These are phyloP conservation scores for Neurospora sp. DNA, from an alignment of 495 filamentous ascomycete genomes.

Conservation along the genomic window DNA sequence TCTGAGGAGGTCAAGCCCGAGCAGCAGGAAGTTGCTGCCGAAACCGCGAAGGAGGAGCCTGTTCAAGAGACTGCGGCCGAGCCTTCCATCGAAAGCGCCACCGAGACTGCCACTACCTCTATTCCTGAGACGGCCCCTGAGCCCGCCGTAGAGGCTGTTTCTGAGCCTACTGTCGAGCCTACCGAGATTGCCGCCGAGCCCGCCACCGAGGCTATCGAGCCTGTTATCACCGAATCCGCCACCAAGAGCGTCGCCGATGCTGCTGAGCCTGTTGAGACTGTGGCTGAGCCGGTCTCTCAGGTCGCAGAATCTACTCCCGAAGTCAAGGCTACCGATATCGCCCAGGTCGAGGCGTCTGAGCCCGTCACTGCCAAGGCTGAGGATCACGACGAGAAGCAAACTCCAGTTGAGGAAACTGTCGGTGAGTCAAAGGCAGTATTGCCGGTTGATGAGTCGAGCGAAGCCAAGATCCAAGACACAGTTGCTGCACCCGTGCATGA, in stretches of 20 bases:
- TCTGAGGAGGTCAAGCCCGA: conserved; percentile 1
- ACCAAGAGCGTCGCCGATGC: background rate
- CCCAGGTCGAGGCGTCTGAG: conserved; percentile 1
- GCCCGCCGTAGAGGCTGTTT: background rate
- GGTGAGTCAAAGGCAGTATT: background rate
- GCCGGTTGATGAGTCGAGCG: conserved; percentile 1
- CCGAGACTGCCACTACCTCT: conserved; percentile 1
- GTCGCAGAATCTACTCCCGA: conserved; percentile 4
- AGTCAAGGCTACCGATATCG: conserved; percentile 3
- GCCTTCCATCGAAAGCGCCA: background rate
- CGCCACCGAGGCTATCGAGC: background rate
- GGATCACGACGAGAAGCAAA: conserved; percentile 1
- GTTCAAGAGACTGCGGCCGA: conserved; percentile 4
- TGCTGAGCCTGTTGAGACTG: background rate
- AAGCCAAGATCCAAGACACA: conserved; percentile 1
- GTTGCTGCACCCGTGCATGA: background rate
- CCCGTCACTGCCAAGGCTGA: background rate
- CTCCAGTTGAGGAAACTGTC: conserved; percentile 4
- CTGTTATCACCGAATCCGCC: background rate
- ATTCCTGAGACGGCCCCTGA: background rate
- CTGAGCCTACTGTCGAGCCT: background rate
- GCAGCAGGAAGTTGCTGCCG: background rate
- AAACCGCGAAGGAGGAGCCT: conserved; percentile 1
- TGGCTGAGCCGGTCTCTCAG: conserved; percentile 1
- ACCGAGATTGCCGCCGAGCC: background rate